phyloP scores from a whole-genome alignment of 169 alveolate genomes.

The Plasmodium chabaudi region DNA sequence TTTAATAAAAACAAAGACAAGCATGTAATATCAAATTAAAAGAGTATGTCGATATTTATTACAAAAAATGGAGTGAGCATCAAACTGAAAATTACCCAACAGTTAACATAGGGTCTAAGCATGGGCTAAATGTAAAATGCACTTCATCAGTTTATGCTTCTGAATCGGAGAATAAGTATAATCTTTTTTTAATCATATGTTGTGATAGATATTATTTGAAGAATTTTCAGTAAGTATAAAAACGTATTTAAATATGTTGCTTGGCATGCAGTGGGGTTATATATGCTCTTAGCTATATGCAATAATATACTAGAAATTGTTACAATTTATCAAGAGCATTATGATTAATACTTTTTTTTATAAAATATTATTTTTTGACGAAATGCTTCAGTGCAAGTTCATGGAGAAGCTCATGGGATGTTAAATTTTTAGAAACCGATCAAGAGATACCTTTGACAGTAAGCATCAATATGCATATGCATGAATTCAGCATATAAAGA shows the following conservation, averaged over 20 bases:
- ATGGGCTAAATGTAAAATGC: constrained; percentile 38
- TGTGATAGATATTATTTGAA: constrained; percentile 70
- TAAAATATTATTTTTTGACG: not conserved
- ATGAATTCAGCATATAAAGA: not conserved
- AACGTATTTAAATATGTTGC: not conserved
- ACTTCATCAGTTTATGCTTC: constrained; percentile 63
- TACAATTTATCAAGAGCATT: too few relatives aligned
- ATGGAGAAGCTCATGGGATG: constrained; percentile 73
- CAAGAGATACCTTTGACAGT: constrained; percentile 28
- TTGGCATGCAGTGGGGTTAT: not conserved
- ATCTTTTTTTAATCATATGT: constrained; percentile 37
- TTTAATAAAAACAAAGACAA: constrained; percentile 14
- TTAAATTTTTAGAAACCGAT: constrained; percentile 34
- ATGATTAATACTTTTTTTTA: not conserved
- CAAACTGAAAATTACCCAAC: constrained; percentile 60
- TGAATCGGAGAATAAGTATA: constrained; percentile 21
- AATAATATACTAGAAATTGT: too few relatives aligned
- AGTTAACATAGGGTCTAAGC: constrained; percentile 41
- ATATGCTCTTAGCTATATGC: constrained; percentile 2
- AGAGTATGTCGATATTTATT: constrained; percentile 39
- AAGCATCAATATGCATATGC: not conserved
- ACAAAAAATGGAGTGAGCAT: constrained; percentile 35
- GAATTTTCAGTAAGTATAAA: constrained; percentile 59
- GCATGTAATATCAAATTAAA: constrained; percentile 23
- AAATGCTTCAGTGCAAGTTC: constrained; percentile 41